Conservation (phyloP, 345 rosid species). For the Aquilaria yunnanensis region DNA sequence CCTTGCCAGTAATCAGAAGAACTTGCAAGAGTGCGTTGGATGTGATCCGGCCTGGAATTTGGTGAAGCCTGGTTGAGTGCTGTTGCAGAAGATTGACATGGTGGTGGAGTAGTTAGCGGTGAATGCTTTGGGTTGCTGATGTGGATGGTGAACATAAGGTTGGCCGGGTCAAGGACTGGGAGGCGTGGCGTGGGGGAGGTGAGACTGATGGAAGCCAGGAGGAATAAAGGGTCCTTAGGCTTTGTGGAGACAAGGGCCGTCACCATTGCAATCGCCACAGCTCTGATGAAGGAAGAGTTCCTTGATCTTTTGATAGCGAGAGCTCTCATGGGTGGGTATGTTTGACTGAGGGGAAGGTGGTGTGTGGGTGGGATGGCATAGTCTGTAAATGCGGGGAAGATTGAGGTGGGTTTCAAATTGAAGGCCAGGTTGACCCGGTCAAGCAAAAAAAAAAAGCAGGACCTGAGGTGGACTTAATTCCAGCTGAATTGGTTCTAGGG, state of each 20-base stretch:
- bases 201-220: constrained; percentile 60
- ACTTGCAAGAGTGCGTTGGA: constrained; percentile 56
- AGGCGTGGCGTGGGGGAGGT: constrained; percentile 69
- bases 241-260: constrained; percentile 37
- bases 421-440: too few species aligned
- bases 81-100: constrained; percentile 89
- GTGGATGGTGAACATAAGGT: constrained; percentile 68
- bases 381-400: too few species aligned
- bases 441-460: too few species aligned
- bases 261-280: constrained; percentile 48
- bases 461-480: too few species aligned
- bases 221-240: constrained; percentile 85
- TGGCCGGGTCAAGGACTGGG: constrained; percentile 61
- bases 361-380: too few species aligned
- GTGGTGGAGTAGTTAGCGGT: constrained; percentile 63
- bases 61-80: constrained; percentile 66
- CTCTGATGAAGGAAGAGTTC: constrained; percentile 67
- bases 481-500: too few species aligned
- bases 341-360: too few species aligned
- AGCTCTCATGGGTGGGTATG: too few species aligned
- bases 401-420: too few species aligned
- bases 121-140: constrained; percentile 73
- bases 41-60: constrained; percentile 63
- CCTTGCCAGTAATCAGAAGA: constrained; percentile 57
- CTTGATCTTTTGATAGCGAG: constrained; percentile 3